Base-by-base conservation (phyloP, 805 yeast species). In the Nakazawaea holstii region DNA sequence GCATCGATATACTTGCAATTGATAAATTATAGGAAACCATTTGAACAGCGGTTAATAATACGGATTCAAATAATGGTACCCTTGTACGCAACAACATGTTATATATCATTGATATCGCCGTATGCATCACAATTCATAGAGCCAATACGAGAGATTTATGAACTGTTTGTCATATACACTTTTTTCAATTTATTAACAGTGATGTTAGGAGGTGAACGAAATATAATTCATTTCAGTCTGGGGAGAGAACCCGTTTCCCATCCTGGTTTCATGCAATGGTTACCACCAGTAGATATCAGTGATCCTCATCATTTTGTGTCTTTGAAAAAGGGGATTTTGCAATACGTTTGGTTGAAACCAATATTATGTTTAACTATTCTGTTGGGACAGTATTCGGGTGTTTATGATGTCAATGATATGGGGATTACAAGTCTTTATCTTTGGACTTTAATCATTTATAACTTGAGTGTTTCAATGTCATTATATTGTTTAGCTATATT, bases 261-360 rank as follows among this genome's bases (percentile, higher is more conserved):
- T 53, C 83, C 83, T 2, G 88, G 75, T 54, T 76, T 70, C 0
- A 55, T 81, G 35, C 74, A 71, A n/a, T 57, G 62, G n/a, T 35
- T 80, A 3, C 70, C 76, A 0, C 77, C 75, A 4, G 67, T 91
- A 24, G 97, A 92, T 62, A 84, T 94, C 30, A 82, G 92, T 1
- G 96, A 94, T 58, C 97, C 99, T 0, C 71, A 72, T 28, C 81
- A 88, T 4, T 87, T 90, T 59, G 66, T 92, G 49, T 67, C 67
- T 15, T 80, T 94, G 43, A 94, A 94, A 58, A 68, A 96, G 51
- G 92, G 95, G 1, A 83, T 94, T 6, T 67, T 94, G 43, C 99
- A 94, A 63, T 94, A 92, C 59, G 96, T 92, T 7, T 94, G 97
- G 97, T 63, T 91, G 50, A 91, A 95, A 58, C 97, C 97, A 0